Conservation (phyloP, 176 grass and related monocot genomes). For the Puya raimondii region DNA sequence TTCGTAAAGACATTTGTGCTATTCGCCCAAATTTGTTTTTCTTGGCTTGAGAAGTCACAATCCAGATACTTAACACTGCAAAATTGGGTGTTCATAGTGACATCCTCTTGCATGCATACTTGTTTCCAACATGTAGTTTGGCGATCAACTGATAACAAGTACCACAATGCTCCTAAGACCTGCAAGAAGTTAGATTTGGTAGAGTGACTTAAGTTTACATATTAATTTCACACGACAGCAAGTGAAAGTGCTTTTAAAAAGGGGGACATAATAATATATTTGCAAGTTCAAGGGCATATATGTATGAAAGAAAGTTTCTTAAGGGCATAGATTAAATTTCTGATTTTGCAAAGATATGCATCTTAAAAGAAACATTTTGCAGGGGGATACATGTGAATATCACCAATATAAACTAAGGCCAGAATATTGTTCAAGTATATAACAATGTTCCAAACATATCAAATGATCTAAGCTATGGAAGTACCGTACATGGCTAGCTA, state of each 20-base stretch:
- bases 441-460: not conserved
- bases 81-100: not conserved
- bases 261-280: not conserved
- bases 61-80: conserved; percentile 56
- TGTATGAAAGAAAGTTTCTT: not conserved
- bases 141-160: conserved; percentile 73
- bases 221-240: too few relatives aligned
- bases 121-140: conserved; percentile 89
- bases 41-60: conserved; percentile 28
- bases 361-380: too few relatives aligned
- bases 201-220: not conserved
- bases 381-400: too few relatives aligned
- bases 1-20: conserved; percentile 37
- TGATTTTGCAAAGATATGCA: too few relatives aligned
- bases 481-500: conserved; percentile 87
- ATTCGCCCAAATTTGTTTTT: conserved; percentile 30
- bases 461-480: not conserved
- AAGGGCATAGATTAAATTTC: not conserved
- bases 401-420: too few relatives aligned
- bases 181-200: conserved; percentile 14
- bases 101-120: conserved; percentile 43
- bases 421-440: too few relatives aligned
- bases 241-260: not conserved
- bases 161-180: conserved; percentile 85
- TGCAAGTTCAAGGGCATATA: not conserved